Evolutionary conservation across 2,329 filamentous ascomycete species (phyloP).

Genomic region (Stagonosporopsis tanaceti): DNA sequence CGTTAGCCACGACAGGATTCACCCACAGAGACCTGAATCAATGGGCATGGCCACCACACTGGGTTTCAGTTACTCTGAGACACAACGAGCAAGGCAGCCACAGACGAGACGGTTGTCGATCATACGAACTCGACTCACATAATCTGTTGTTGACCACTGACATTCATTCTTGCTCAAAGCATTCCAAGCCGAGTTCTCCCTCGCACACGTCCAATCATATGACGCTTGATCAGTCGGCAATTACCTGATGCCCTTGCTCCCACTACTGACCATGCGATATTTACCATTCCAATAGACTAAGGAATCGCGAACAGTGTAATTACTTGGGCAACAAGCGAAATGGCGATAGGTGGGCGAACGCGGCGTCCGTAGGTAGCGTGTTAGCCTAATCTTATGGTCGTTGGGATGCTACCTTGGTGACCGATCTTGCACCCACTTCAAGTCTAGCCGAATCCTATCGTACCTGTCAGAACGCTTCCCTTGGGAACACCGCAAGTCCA

Average conservation of each 20-base stretch:
- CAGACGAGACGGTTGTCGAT: slow-evolving; percentile 46
- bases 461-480: slow-evolving; percentile 35
- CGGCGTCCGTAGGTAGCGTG: slow-evolving; percentile 38
- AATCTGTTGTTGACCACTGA: slow-evolving; percentile 47
- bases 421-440: slow-evolving; percentile 34
- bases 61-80: slow-evolving; percentile 40
- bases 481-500: slow-evolving; percentile 36
- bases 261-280: slow-evolving; percentile 47
- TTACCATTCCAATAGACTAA: slow-evolving; percentile 43
- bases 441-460: slow-evolving; percentile 42
- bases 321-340: slow-evolving; percentile 44
- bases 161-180: slow-evolving; percentile 47
- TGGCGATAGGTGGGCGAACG: slow-evolving; percentile 30
- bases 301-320: slow-evolving; percentile 40
- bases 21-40: slow-evolving; percentile 42
- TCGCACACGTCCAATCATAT: slow-evolving; percentile 50
- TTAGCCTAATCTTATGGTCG: slow-evolving; percentile 45
- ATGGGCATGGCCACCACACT: slow-evolving; percentile 46
- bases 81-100: slow-evolving; percentile 36
- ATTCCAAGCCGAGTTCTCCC: slow-evolving; percentile 46
- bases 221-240: slow-evolving; percentile 41
- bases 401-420: slow-evolving; percentile 42
- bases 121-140: slow-evolving; percentile 42
- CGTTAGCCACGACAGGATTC: slow-evolving; percentile 38
- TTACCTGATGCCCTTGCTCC: slow-evolving; percentile 48